Evolutionary conservation across 768 basidiomycete species (phyloP).

Genomic region (Collybia mongolica): DNA sequence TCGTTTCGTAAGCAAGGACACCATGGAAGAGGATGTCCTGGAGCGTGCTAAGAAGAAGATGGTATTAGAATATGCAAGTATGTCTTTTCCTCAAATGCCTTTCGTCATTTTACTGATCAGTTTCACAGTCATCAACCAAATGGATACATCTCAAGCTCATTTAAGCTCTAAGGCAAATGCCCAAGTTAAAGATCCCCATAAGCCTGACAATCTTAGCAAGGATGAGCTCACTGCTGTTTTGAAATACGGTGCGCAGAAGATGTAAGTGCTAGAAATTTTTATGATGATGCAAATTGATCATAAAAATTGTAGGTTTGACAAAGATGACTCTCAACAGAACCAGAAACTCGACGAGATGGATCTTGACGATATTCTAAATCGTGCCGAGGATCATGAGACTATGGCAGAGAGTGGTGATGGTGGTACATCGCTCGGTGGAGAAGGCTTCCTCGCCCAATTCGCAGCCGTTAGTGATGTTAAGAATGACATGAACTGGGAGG

Average conservation of each 20-base stretch:
- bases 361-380: conserved; percentile 95
- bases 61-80: conserved; percentile 99
- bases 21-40: conserved; percentile 98
- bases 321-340: conserved; percentile 89
- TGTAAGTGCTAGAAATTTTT: conserved; percentile 47
- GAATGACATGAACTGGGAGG: conserved; percentile 99
- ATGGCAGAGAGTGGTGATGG: conserved; percentile 78
- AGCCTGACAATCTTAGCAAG: conserved; percentile 86
- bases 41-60: conserved; percentile 99
- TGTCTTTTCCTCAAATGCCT: conserved; percentile 32
- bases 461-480: conserved; percentile 97
- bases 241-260: conserved; percentile 98
- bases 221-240: conserved; percentile 96
- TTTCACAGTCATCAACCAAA: conserved; percentile 92
- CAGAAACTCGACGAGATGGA: conserved; percentile 99
- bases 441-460: conserved; percentile 93
- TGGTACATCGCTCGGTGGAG: conserved; percentile 94
- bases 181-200: conserved; percentile 62
- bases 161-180: conserved; percentile 75
- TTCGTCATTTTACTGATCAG: conserved; percentile 7
- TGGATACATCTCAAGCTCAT: conserved; percentile 98
- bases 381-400: conserved; percentile 97
- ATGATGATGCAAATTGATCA: conserved; percentile 12
- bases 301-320: conserved; percentile 75
- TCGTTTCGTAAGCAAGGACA: conserved; percentile 97